Base-by-base conservation (phyloP, 108 stramenopile genomes). In the Schizochytrium sp. region DNA sequence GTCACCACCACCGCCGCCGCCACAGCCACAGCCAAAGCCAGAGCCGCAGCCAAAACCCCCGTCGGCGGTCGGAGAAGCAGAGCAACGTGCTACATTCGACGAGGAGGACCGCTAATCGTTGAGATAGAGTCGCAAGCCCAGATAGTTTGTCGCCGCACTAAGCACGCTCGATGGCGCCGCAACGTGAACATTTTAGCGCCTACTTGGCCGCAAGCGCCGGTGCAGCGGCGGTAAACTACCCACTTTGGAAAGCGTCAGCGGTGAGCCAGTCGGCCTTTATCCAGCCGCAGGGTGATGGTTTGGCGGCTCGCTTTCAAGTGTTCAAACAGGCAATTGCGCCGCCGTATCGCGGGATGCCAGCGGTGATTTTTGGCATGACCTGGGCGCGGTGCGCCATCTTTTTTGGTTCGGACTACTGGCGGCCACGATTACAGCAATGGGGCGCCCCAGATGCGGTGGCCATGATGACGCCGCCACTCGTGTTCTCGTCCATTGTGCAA, bases 351-450 rank as follows among this genome's bases (percentile, higher is more conserved):
- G 98, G 98, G 28, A 91, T 96, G 55, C 47, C 92, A 3, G 97
- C 97, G 4, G 97, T 97, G 12, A 93, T 98, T 3, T 83, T 92
- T 89, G 97, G 98, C 58, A 98, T 99, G 97, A 97, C 97, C 14
- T 99, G 97, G 97, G 98, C 98, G 8, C 92, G 98, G 34, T 97
- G 97, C 2, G 95, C 97, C 5, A 99, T 99, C 57, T 99, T 99
- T 90, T 98, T 93, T 76, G 96, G 98, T 16, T 94, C 94, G 60
- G 98, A 99, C 91, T 71, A 83, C 53, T 97, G 97, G 6, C 95
- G 95, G 76, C 93, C 93, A 23, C n/a, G 89, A 4, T 58, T 97
- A 34, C 45, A 91, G 57, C 25, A 88, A 5, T 57, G 51, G 14
- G 58, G 88, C 25, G 58, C 71, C 8, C 45, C 47, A 59, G 88